A percentile compares a stretch with the other conserved stretches of the same genome.
Conservation (phyloP, 768 basidiomycete species). For the button mushroom (Agaricus bisporus) region DNA sequence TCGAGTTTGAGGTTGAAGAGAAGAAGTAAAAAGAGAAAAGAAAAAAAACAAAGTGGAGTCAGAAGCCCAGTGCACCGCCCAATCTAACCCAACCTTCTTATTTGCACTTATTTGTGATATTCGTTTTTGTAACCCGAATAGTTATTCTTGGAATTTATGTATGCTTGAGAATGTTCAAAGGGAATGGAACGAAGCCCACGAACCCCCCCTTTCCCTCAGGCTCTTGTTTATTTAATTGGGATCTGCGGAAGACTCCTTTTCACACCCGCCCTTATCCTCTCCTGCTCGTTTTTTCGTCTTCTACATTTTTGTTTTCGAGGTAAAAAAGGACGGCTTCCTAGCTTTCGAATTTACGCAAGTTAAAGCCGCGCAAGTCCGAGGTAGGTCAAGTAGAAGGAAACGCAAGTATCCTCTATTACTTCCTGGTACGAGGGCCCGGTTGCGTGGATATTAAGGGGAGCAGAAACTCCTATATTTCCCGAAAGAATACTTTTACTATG, state of each 20-base stretch:
- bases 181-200: background rate
- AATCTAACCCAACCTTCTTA: slow-evolving; percentile 1
- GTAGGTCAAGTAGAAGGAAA: background rate
- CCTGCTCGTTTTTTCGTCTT: background rate
- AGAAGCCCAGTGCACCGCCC: background rate
- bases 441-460: slow-evolving; percentile 5
- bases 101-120: slow-evolving; percentile 1
- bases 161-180: background rate
- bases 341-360: background rate
- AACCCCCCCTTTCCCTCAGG: background rate
- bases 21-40: too few species aligned
- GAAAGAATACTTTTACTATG: background rate
- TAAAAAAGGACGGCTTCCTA: background rate
- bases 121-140: background rate
- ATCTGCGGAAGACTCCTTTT: background rate
- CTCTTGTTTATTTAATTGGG: background rate
- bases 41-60: background rate
- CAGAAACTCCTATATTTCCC: background rate
- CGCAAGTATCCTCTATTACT: background rate
- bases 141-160: background rate
- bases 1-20: background rate
- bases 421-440: background rate
- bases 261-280: background rate
- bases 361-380: slow-evolving; percentile 11
- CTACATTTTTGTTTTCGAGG: background rate